Percentiles rank a stretch among this genome's conserved stretches.
Evolutionary conservation across 2,329 filamentous ascomycete genomes (phyloP).

Genomic region (Venturia carpophila): DNA sequence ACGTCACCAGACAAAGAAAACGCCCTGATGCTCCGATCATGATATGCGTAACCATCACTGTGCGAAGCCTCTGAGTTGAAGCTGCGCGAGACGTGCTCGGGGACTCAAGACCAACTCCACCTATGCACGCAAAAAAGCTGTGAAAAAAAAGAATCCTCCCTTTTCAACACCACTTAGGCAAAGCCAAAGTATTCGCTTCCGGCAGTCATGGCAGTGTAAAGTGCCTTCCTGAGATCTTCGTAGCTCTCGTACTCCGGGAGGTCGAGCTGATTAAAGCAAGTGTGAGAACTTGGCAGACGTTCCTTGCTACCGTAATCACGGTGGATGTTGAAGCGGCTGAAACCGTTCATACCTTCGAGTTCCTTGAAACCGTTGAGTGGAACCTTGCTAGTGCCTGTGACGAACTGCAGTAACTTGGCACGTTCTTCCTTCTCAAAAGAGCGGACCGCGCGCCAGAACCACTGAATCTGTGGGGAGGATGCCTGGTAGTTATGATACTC

Average conservation of each 20-base stretch:
- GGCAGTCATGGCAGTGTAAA: slow-evolving; percentile 94
- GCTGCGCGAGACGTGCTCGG: not conserved
- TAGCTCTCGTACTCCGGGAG: slow-evolving; percentile 97
- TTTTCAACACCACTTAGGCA: slow-evolving; percentile 52
- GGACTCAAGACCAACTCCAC: not conserved
- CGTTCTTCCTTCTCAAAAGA: slow-evolving; percentile 99
- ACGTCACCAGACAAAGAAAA: not conserved
- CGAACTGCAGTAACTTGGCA: slow-evolving; percentile 93
- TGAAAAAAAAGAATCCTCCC: not conserved
- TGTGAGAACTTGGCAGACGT: slow-evolving; percentile 90
- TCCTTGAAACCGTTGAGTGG: slow-evolving; percentile 98
- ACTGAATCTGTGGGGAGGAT: slow-evolving; percentile 93
- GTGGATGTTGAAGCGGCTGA: slow-evolving; percentile 97
- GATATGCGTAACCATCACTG: not conserved
- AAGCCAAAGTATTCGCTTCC: slow-evolving; percentile 98
- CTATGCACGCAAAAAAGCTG: slow-evolving; percentile 6
- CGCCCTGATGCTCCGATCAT: slow-evolving; percentile 5
- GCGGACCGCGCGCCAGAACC: slow-evolving; percentile 97
- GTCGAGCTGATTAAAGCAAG: slow-evolving; percentile 99
- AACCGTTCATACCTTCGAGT: slow-evolving; percentile 97
- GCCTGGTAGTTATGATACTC: slow-evolving; percentile 97
- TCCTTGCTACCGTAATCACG: slow-evolving; percentile 96
- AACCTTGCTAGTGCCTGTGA: slow-evolving; percentile 96
- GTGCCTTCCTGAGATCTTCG: slow-evolving; percentile 74
- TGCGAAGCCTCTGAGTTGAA: not conserved